A percentile compares a stretch with the other conserved stretches of the same genome.
Evolutionary conservation across 805 yeast genomes (phyloP).

Genomic region (Saccharomycopsis amapae): DNA sequence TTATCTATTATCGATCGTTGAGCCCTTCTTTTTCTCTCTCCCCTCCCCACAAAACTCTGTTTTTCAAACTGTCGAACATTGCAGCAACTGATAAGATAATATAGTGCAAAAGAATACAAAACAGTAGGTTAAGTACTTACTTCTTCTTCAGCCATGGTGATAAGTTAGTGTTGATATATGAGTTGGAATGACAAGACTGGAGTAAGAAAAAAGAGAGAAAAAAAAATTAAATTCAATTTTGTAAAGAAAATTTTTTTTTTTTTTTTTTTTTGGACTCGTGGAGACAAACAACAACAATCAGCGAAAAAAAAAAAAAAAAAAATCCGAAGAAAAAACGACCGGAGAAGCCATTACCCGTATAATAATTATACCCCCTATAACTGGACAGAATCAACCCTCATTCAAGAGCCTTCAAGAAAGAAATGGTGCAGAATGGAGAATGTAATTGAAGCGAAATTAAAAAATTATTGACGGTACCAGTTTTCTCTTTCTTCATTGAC

Average conservation of each 20-base stretch:
- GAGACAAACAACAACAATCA: background rate
- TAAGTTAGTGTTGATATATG: background rate
- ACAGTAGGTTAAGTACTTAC: conserved; percentile 9
- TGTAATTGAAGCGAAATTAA: no score
- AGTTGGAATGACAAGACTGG: background rate
- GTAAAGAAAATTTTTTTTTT: conserved; percentile 2
- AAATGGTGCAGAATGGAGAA: no score
- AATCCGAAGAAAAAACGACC: no score
- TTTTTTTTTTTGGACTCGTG: conserved; percentile 1
- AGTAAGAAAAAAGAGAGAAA: conserved; percentile 5
- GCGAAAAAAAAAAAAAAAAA: conserved; percentile 1
- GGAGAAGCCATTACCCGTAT: no score
- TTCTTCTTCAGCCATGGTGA: conserved; percentile 28
- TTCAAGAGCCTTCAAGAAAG: no score
- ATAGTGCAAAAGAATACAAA: no score
- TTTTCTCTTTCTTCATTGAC: no score
- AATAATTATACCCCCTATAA: no score
- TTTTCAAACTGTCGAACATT: background rate
- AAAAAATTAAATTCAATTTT: conserved; percentile 7
- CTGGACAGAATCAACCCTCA: no score
- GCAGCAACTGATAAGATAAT: background rate
- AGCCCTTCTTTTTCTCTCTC: no score
- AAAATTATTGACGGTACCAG: no score
- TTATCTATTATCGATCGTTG: no score
- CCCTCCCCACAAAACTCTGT: background rate